A percentile compares a stretch with the other conserved stretches of the same genome.
Evolutionary conservation across 2,329 filamentous ascomycete genomes (phyloP).

Genomic region (Tolypocladium pustulatum): DNA sequence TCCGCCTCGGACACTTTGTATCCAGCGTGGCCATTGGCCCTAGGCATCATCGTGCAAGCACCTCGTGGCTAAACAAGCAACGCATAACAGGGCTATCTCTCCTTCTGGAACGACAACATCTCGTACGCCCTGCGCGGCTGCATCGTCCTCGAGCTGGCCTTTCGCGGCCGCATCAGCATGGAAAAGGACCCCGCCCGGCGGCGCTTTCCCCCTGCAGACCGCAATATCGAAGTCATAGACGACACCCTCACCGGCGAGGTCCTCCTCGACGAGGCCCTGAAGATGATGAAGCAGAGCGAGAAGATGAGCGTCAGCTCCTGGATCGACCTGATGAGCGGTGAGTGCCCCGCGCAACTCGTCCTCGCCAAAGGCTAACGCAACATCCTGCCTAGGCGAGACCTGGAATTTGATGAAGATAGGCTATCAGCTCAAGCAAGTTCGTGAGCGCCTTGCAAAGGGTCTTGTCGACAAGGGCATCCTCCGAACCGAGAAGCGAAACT

Average conservation of each 20-base stretch:
- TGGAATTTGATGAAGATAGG: constrained; percentile 99
- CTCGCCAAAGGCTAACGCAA: background rate
- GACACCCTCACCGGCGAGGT: constrained; percentile 95
- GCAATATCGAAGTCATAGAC: constrained; percentile 93
- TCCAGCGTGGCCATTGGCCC: background rate
- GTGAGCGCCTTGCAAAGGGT: constrained; percentile 92
- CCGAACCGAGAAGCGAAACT: constrained; percentile 97
- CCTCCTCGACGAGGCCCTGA: constrained; percentile 90
- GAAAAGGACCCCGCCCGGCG: constrained; percentile 89
- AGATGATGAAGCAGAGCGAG: constrained; percentile 99
- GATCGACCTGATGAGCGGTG: constrained; percentile 99
- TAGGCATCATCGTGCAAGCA: constrained; percentile 1
- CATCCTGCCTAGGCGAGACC: constrained; percentile 65
- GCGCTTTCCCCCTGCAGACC: constrained; percentile 85
- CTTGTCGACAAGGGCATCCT: constrained; percentile 98
- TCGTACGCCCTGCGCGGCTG: constrained; percentile 95
- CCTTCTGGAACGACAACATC: constrained; percentile 99
- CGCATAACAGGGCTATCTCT: constrained; percentile 74
- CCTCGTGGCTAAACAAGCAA: constrained; percentile 3
- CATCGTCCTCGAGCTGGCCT: constrained; percentile 95
- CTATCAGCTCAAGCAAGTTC: constrained; percentile 98
- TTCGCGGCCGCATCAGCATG: constrained; percentile 95
- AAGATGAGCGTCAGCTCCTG: constrained; percentile 99
- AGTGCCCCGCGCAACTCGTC: background rate
- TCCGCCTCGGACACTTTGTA: background rate